Conservation (phyloP, 164 flowering plant genomes). For the Liquidambar formosana region DNA sequence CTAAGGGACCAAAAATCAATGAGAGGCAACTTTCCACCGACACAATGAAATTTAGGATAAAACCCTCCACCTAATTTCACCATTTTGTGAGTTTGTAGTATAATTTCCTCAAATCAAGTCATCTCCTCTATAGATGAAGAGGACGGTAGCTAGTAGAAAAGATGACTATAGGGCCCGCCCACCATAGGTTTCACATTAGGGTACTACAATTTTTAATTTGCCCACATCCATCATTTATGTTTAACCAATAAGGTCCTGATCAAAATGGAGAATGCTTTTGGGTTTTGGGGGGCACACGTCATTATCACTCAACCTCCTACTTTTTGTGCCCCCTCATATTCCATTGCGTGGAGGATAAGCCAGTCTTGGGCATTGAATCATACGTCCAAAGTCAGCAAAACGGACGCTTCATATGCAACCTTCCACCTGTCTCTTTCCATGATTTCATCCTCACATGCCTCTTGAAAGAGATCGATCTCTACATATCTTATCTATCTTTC, state of each 20-base stretch:
- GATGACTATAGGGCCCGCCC: too few relatives aligned
- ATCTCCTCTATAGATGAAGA: too few relatives aligned
- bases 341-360: neutral
- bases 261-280: neutral
- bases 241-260: neutral
- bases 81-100: neutral
- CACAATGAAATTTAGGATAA: neutral
- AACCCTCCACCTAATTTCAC: neutral
- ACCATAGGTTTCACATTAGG: too few relatives aligned
- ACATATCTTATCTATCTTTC: too few relatives aligned
- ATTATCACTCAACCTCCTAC: neutral
- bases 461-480: neutral
- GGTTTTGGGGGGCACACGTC: neutral
- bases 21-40: neutral
- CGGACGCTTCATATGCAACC: neutral
- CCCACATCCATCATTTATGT: too few relatives aligned
- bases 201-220: too few relatives aligned
- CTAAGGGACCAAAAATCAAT: neutral
- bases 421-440: neutral
- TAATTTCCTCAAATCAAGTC: too few relatives aligned
- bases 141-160: too few relatives aligned
- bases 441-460: neutral
- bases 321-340: neutral
- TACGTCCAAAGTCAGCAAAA: neutral
- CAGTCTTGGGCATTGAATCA: neutral